Conservation (phyloP, 2,329 filamentous ascomycete genomes). For the Orbilia blumenaviensis region DNA sequence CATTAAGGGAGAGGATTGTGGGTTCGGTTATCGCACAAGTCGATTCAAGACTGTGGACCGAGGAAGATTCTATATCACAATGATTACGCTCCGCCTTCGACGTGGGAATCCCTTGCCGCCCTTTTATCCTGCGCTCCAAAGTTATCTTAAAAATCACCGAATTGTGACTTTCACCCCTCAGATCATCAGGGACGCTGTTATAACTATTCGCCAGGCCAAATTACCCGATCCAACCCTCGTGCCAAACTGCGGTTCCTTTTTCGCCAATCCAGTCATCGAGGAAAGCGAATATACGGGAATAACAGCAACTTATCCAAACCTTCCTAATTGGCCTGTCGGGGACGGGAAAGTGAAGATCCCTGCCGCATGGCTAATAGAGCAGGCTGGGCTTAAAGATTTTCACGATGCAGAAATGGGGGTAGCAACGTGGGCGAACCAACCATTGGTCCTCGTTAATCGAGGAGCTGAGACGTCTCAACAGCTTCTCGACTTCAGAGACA, state of each 20-base stretch:
- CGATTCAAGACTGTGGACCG: slow-evolving; percentile 16
- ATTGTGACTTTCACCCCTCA: background rate
- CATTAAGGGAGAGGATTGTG: background rate
- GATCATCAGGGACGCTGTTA: slow-evolving; percentile 13
- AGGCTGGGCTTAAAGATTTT: slow-evolving; percentile 18
- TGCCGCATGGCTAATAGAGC: slow-evolving; percentile 27
- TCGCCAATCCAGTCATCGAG: slow-evolving; percentile 18
- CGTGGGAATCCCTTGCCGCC: background rate
- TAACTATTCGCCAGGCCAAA: slow-evolving; percentile 23
- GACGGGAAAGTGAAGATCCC: slow-evolving; percentile 10
- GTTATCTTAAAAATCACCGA: background rate
- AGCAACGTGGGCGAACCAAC: slow-evolving; percentile 26
- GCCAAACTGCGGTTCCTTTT: slow-evolving; percentile 38
- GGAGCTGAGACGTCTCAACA: background rate
- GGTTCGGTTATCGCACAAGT: slow-evolving; percentile 29
- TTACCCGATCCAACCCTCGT: slow-evolving; percentile 18
- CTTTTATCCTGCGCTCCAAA: slow-evolving; percentile 19
- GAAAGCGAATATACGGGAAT: background rate
- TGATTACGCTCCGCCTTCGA: background rate
- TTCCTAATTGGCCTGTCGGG: slow-evolving; percentile 6
- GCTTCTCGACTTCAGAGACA: slow-evolving; percentile 2
- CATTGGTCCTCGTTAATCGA: slow-evolving; percentile 18
- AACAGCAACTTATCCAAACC: background rate
- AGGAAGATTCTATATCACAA: slow-evolving; percentile 25
- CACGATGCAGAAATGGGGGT: slow-evolving; percentile 13